Conservation (phyloP, 202 grass and related monocot species). For the Elaeis oleifera region DNA sequence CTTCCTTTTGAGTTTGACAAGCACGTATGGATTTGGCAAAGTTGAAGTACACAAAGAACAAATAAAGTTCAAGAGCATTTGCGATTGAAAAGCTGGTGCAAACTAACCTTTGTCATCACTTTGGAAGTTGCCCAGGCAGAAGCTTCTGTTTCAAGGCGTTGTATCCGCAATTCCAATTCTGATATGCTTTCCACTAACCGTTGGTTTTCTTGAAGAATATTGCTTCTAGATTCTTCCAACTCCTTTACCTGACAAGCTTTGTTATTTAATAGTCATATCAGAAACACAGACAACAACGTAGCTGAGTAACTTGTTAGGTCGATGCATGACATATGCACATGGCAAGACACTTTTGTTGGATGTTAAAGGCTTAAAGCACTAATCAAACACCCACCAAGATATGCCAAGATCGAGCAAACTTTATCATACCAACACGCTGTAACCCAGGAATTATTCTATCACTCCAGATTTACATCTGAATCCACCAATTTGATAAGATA, state of each 20-base stretch:
- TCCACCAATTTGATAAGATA: too few relatives aligned
- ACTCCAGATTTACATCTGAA: too few relatives aligned
- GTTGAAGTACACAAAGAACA: too few relatives aligned
- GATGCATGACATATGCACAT: neutral
- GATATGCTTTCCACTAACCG: constrained; percentile 41
- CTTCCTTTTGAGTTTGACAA: too few relatives aligned
- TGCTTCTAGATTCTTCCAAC: constrained; percentile 55
- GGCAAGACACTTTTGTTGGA: too few relatives aligned
- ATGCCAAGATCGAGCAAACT: too few relatives aligned
- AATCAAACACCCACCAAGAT: too few relatives aligned
- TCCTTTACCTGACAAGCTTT: constrained; percentile 80
- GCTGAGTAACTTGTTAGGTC: constrained; percentile 6
- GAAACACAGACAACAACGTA: constrained; percentile 24
- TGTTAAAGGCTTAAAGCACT: too few relatives aligned
- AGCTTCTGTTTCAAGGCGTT: constrained; percentile 49
- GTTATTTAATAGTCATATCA: constrained; percentile 72
- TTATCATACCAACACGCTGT: too few relatives aligned
- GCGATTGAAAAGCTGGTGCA: neutral
- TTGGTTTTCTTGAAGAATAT: constrained; percentile 39
- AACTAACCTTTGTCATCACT: constrained; percentile 28
- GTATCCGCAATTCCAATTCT: constrained; percentile 53
- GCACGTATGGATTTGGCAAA: too few relatives aligned
- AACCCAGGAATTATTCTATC: too few relatives aligned
- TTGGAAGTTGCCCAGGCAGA: constrained; percentile 24
- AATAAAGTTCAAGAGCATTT: neutral